Conservation (phyloP, 1,139 yeast species). For the Blastobotrys buckinghamii region DNA sequence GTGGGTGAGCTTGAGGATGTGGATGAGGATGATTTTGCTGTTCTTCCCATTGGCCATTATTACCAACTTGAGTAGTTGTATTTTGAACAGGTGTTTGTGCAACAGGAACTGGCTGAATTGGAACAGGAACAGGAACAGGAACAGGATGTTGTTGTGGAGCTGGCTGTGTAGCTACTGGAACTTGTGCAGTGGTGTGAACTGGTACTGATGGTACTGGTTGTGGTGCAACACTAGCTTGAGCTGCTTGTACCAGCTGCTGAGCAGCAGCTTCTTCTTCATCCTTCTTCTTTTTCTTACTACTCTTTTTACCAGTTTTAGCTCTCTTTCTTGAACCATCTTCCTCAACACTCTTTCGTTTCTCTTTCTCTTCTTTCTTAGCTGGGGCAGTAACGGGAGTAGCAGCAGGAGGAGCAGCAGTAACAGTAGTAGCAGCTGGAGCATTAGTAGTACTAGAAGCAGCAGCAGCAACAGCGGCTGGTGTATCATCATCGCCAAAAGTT, state of each 20-base stretch:
- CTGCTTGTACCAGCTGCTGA: constrained; percentile 11
- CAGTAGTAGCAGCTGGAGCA: neutral
- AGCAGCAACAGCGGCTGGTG: no score
- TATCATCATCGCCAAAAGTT: constrained; percentile 10
- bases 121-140: no score
- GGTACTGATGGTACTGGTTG: neutral
- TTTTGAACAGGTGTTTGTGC: neutral
- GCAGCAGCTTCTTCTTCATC: constrained; percentile 10
- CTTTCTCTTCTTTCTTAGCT: constrained; percentile 2
- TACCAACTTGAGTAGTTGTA: no score
- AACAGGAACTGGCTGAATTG: no score
- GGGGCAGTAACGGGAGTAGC: constrained; percentile 9
- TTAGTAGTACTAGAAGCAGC: no score
- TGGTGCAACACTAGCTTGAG: neutral
- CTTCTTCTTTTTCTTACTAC: constrained; percentile 14
- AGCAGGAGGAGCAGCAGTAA: constrained; percentile 8
- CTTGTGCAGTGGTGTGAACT: neutral
- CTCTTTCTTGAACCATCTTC: constrained; percentile 4
- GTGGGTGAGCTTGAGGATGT: neutral
- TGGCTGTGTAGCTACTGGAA: neutral
- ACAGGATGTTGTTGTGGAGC: no score
- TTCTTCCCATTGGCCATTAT: neutral
- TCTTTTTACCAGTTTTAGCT: constrained; percentile 12
- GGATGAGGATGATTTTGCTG: no score
- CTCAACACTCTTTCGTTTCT: neutral